Conservation (phyloP, 306 rosid species). For the Mucuna pruriens region DNA sequence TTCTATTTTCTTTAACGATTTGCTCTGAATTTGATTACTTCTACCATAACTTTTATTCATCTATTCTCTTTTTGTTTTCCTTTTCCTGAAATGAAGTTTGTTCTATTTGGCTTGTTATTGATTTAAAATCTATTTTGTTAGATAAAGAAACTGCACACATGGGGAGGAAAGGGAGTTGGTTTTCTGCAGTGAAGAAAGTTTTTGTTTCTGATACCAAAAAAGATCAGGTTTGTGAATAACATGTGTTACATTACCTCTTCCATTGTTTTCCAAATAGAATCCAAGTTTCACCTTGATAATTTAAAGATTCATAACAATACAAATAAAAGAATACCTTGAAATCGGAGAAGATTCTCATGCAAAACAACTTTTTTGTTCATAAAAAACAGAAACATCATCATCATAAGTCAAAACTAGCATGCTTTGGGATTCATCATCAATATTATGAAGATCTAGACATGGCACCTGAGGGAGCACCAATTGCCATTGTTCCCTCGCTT, state of each 20-base stretch:
- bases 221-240: conserved; percentile 65
- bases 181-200: conserved; percentile 81
- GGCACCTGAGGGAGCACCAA: conserved; percentile 31
- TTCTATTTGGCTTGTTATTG: conserved; percentile 11
- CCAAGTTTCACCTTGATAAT: too few species aligned
- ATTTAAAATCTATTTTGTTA: conserved; percentile 6
- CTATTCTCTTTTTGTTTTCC: background rate
- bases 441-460: conserved; percentile 46
- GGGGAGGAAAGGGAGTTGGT: conserved; percentile 95
- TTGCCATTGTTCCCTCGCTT: conserved; percentile 41
- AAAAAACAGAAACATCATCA: conserved; percentile 51
- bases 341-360: conserved; percentile 25
- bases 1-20: conserved; percentile 9
- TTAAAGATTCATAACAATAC: too few species aligned
- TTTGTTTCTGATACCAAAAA: conserved; percentile 64
- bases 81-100: background rate
- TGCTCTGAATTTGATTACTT: background rate
- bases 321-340: background rate
- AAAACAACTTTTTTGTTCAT: background rate
- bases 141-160: conserved; percentile 56
- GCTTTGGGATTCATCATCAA: conserved; percentile 59
- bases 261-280: too few species aligned
- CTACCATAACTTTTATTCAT: conserved; percentile 4
- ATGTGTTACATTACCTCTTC: background rate
- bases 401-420: conserved; percentile 58